A percentile compares a stretch with the other conserved stretches of the same genome.
Conservation (phyloP, 345 rosid genomes). For the Murraya koenigii region DNA sequence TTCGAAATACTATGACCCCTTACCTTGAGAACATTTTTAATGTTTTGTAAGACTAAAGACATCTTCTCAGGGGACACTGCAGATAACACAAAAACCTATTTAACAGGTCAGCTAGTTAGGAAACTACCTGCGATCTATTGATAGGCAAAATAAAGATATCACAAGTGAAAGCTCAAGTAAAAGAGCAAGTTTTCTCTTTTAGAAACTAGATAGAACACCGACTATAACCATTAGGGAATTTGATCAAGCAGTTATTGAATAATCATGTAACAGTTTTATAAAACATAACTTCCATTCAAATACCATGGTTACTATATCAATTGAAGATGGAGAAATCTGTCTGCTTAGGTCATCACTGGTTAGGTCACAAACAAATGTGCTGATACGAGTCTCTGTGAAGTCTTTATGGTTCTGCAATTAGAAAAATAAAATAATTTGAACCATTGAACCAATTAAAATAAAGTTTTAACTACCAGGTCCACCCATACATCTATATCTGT, state of each 20-base stretch:
- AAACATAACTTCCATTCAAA: constrained; percentile 17
- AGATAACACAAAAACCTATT: constrained; percentile 90
- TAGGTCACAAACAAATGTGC: constrained; percentile 78
- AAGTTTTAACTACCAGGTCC: not conserved
- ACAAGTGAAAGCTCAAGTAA: constrained; percentile 9
- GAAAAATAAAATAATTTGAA: constrained; percentile 6
- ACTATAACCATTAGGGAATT: not conserved
- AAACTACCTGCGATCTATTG: not conserved
- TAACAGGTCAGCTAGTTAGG: constrained; percentile 47
- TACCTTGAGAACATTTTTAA: constrained; percentile 78
- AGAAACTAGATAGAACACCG: not conserved
- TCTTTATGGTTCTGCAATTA: constrained; percentile 75
- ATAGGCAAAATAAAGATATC: not conserved
- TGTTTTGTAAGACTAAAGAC: constrained; percentile 71
- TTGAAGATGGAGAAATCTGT: constrained; percentile 70
- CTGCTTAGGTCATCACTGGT: constrained; percentile 67
- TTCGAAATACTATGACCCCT: not conserved
- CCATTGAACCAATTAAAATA: not conserved
- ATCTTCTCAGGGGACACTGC: constrained; percentile 96
- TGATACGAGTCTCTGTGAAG: constrained; percentile 52
- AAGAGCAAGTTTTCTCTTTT: not conserved
- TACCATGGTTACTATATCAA: constrained; percentile 95
- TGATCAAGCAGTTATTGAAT: not conserved
- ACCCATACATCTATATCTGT: not conserved
- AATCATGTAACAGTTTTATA: constrained; percentile 2